Conservation (phyloP, 2,329 filamentous ascomycete genomes). For the Bipolaris bicolor region DNA sequence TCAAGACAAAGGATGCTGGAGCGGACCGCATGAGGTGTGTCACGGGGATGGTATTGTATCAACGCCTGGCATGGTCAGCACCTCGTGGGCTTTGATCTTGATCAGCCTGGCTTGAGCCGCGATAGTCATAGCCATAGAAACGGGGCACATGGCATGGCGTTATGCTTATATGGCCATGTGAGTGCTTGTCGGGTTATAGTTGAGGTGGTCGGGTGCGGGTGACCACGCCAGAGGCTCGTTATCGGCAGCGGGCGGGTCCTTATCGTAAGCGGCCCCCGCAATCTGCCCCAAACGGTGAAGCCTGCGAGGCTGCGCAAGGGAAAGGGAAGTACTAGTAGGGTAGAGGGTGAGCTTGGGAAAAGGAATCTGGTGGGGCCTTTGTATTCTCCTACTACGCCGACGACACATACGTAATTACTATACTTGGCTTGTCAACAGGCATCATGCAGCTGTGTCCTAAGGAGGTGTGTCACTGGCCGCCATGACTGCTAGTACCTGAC, state of each 20-base stretch:
- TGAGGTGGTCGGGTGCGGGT: background rate
- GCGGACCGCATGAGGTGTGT: too few species aligned
- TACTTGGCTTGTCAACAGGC: background rate
- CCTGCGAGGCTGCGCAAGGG: background rate
- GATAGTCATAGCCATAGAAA: background rate
- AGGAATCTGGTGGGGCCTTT: background rate
- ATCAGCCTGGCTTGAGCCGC: background rate
- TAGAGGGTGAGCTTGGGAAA: background rate
- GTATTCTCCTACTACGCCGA: background rate
- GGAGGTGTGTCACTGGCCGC: conserved; percentile 34
- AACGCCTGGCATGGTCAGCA: conserved; percentile 1
- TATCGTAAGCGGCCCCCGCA: conserved; percentile 21
- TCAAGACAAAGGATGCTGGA: background rate
- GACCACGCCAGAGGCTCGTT: conserved; percentile 8
- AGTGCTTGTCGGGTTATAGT: background rate
- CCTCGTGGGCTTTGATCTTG: conserved; percentile 6
- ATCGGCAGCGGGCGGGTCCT: conserved; percentile 15
- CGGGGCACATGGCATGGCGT: background rate
- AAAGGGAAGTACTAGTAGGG: background rate
- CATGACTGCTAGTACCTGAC: background rate
- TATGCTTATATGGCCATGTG: conserved; percentile 1
- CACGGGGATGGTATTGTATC: background rate
- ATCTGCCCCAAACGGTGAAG: conserved; percentile 13
- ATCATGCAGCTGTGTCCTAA: conserved; percentile 49
- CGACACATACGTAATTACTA: background rate